Conservation (phyloP, 1,139 yeast species). For the Wickerhamomyces sp. region DNA sequence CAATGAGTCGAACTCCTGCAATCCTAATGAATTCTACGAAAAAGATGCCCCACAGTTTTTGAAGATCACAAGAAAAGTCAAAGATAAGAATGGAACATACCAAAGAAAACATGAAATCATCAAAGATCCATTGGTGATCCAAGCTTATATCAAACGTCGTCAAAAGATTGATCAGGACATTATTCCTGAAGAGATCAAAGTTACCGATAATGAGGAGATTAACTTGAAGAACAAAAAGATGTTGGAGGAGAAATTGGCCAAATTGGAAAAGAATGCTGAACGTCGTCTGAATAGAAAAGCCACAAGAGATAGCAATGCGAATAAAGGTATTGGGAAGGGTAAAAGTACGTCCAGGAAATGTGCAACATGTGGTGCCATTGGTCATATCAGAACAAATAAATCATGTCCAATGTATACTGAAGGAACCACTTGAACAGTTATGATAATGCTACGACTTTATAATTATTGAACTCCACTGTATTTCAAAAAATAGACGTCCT, state of each 20-base stretch:
- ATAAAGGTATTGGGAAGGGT: slow-evolving; percentile 67
- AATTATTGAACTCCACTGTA: neutral
- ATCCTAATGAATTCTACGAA: slow-evolving; percentile 26
- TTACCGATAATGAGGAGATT: slow-evolving; percentile 82
- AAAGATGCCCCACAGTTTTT: slow-evolving; percentile 43
- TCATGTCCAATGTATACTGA: slow-evolving; percentile 80
- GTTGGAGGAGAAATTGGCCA: slow-evolving; percentile 80
- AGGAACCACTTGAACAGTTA: slow-evolving; percentile 15
- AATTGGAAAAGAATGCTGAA: slow-evolving; percentile 70
- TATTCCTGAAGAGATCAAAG: slow-evolving; percentile 56
- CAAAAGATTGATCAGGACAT: slow-evolving; percentile 67
- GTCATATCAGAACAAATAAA: slow-evolving; percentile 86
- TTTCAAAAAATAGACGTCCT: neutral
- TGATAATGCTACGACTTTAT: neutral
- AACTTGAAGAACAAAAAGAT: slow-evolving; percentile 75
- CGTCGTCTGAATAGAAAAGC: slow-evolving; percentile 53
- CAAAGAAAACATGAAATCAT: slow-evolving; percentile 79
- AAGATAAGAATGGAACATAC: slow-evolving; percentile 81
- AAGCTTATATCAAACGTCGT: slow-evolving; percentile 77
- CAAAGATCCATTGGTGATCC: slow-evolving; percentile 80
- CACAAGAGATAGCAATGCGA: slow-evolving; percentile 39
- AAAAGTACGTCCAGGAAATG: slow-evolving; percentile 83
- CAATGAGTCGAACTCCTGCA: slow-evolving; percentile 26
- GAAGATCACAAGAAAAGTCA: slow-evolving; percentile 70
- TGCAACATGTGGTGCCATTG: slow-evolving; percentile 92